Evolutionary conservation across 2,329 filamentous ascomycete species (phyloP), one percentile per base, ranked within the genome.

Genomic region (Diplocarpon mali): DNA sequence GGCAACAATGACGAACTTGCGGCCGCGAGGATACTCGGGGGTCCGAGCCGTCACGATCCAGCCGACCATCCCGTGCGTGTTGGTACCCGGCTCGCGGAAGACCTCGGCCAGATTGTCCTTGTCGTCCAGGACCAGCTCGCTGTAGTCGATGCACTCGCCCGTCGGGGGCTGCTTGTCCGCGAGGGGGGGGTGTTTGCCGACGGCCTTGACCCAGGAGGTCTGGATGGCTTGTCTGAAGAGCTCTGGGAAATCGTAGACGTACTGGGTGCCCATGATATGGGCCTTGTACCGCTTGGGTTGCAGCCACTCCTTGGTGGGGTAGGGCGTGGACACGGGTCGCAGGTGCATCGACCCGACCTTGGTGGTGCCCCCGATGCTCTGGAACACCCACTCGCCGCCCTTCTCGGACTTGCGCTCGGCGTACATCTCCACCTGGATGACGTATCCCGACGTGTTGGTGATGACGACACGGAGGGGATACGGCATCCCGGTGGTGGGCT

Each of bases 271-370:
- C 89, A 98, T 95, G 51, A 96, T 72, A 65, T 98, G 92, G 56
- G 92, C 92, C 82, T 95, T 95, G 80, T 98, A 96, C 58, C 92
- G 81, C 80, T 96, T 96, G 51, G 92, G 92, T 70, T 98, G 92
- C 49, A 98, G 76, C 73, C 89, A 94, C 67, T 95, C 93, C 80
- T 98, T 98, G 62, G 90, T 95, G 31, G 90, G 83, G 67, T 98
- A 98, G 16, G 92, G 88, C 3, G 88, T 89, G 36, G 80, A 85
- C 53, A 96, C 89, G 5, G 89, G 80, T 61, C 93, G 78, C 65
- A 98, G 69, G 63, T 98, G 92, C 82, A 96, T 92, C 40, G 88
- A 80, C 40, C 92, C 92, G 60, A 95, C 85, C 76, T 94, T 95
- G 64, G 83, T 92, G 43, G 86, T 94, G 51, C 89, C 88, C 48